Percentiles rank a stretch among this genome's conserved stretches.
Conservation (phyloP, 2,329 filamentous ascomycete genomes). For the Chaetomium strumarium region DNA sequence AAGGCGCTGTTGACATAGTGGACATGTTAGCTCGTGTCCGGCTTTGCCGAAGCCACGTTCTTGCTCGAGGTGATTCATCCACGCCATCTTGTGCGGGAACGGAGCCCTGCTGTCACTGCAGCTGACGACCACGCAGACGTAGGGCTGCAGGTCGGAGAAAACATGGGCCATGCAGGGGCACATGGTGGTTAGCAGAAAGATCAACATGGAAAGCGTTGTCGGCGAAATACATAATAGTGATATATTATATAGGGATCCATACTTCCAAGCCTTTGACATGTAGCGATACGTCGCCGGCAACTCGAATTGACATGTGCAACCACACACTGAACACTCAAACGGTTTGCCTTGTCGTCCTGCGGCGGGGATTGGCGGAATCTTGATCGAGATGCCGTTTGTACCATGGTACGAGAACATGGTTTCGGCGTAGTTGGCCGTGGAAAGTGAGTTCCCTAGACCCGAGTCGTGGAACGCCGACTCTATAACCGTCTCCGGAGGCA, state of each 20-base stretch:
- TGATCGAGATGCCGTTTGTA: conserved; percentile 1
- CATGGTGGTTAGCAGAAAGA: not conserved
- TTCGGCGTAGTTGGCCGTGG: conserved; percentile 1
- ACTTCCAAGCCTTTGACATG: conserved; percentile 2
- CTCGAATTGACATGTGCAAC: not conserved
- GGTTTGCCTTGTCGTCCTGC: not conserved
- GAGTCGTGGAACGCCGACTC: conserved; percentile 3
- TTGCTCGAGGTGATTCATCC: not conserved
- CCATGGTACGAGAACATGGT: conserved; percentile 3
- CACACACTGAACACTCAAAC: not conserved
- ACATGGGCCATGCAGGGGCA: not conserved
- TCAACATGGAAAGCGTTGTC: too few species aligned
- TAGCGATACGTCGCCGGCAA: not conserved
- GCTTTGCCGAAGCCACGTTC: not conserved
- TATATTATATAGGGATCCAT: not conserved
- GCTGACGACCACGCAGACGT: not conserved
- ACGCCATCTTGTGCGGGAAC: not conserved
- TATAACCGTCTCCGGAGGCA: not conserved
- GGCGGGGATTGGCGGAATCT: not conserved
- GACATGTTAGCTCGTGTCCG: not conserved
- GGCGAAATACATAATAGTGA: too few species aligned
- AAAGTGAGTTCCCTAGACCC: not conserved
- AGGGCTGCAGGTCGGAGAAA: not conserved
- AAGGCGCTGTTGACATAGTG: not conserved
- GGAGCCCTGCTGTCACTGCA: not conserved